Base-by-base conservation (phyloP, 192 early-diverging fungal species). In the Dimargaris xerosporica region DNA sequence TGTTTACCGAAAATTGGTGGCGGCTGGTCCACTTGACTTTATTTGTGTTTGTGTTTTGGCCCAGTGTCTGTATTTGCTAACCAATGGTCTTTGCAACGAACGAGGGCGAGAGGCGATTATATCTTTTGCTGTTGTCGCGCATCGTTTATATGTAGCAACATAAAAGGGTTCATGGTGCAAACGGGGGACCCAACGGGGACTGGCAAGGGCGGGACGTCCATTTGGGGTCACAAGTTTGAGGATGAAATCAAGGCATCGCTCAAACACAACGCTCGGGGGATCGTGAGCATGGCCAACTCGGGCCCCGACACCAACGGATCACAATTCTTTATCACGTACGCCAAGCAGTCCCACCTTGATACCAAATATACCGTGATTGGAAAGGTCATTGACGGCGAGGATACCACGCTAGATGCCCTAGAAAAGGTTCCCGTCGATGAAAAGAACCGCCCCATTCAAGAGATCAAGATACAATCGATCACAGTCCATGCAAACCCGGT, bases 401-500 rank as follows among this genome's bases (percentile, higher is more conserved):
- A 82, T 44, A 81, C 79, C 5, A 82, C 91, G 16, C 71, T 96
- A 65, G 90, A 89, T 58, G 82, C 85, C 0, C 66, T 98, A 46
- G 96, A 98, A 66, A 86, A 83, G 44, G 68, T 95, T 7, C 86
- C 90, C 51, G 88, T 93, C 15, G 87, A 88, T 54, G 84, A 83
- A 43, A 91, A 93, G 66, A 73, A 85, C 64, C 69, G 86, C 10
- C 94, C 96, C 5, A 64, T 84, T 11, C 82, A 91, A 55, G 85
- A 87, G 0, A 78, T 94, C 15, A 75, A 80, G 63, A 85, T 98
- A 23, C 68, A 69, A 62, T 74, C 73, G 0, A 80, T 92, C 12
- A 93, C 86, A 0, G 88, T 98, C 29, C 93, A 96, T 72, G 93
- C 95, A 5, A 98, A 98, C 70, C 95, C 95, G 13, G 71, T 95